phyloP scores from a whole-genome alignment of 2,329 filamentous ascomycete genomes.

The Penicillium verrucosum region DNA sequence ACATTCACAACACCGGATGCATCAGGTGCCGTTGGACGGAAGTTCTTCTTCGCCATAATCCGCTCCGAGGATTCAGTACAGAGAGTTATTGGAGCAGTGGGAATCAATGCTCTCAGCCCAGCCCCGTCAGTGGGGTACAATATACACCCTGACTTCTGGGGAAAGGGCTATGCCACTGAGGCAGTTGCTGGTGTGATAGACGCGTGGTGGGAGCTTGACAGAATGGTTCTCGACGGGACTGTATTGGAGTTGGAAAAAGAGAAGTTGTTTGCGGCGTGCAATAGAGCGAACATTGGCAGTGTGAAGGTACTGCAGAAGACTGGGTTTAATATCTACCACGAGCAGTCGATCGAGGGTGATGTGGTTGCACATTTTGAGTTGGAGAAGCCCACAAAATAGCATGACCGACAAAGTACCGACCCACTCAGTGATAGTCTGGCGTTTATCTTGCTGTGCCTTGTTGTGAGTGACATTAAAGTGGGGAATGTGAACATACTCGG shows the following conservation, averaged over 20 bases:
- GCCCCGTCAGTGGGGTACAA: conserved; percentile 23
- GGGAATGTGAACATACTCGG: not conserved
- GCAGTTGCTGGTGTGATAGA: conserved; percentile 21
- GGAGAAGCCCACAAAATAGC: not conserved
- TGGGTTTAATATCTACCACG: conserved; percentile 15
- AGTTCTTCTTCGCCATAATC: conserved; percentile 21
- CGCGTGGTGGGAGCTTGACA: conserved; percentile 24
- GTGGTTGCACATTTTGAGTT: conserved; percentile 14
- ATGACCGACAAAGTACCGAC: not conserved
- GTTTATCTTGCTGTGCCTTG: not conserved
- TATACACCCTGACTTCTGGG: conserved; percentile 26
- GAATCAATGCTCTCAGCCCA: conserved; percentile 19
- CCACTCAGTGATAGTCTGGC: not conserved
- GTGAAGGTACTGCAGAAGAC: conserved; percentile 19
- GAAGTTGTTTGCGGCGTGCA: conserved; percentile 19
- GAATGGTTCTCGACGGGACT: not conserved
- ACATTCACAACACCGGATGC: conserved; percentile 21
- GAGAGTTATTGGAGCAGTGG: conserved; percentile 18
- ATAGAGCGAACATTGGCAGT: conserved; percentile 20
- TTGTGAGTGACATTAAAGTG: not conserved
- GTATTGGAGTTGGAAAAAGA: not conserved
- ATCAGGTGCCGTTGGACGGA: conserved; percentile 16
- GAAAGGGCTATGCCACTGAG: conserved; percentile 25
- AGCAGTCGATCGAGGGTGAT: conserved; percentile 17
- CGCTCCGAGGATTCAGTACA: conserved; percentile 10